These are phyloP conservation scores for Vishniacozyma victoriae DNA, from an alignment of 768 basidiomycete genomes.

Conservation along the genomic window DNA sequence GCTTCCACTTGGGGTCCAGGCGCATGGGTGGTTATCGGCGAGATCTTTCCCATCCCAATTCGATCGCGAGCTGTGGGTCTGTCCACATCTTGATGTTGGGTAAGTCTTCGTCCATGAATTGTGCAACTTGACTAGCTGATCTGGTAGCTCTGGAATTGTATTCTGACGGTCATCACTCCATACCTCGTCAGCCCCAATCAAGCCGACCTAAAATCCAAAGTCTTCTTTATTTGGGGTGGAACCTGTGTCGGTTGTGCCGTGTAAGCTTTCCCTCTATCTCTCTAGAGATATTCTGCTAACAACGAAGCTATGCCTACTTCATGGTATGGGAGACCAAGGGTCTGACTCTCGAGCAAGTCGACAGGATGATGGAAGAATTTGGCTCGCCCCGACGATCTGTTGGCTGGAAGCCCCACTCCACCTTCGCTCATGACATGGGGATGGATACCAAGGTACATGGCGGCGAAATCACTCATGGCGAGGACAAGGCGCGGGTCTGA, in stretches of 20 bases:
- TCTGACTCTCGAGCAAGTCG: conserved; percentile 51
- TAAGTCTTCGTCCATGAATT: no score
- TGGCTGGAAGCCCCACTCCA: conserved; percentile 45
- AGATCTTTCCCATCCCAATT: conserved; percentile 77
- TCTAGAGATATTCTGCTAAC: no score
- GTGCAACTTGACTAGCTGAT: neutral
- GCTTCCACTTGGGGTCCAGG: conserved; percentile 4
- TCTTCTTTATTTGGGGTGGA: conserved; percentile 18
- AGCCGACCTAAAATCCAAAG: conserved; percentile 4
- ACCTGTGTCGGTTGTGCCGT: no score
- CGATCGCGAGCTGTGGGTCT: conserved; percentile 75
- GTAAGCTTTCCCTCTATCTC: no score
- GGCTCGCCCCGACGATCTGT: conserved; percentile 34
- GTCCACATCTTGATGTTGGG: conserved; percentile 58
- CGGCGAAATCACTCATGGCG: no score
- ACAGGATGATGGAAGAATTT: conserved; percentile 40
- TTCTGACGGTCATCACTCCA: conserved; percentile 6
- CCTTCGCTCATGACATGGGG: conserved; percentile 40
- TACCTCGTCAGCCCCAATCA: conserved; percentile 18
- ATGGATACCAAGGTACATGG: no score
- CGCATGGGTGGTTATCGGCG: conserved; percentile 54
- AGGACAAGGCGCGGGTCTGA: no score
- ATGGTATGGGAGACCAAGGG: conserved; percentile 76
- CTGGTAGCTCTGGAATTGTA: neutral
- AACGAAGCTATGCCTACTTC: conserved; percentile 60